Base-by-base conservation (phyloP, 2,329 filamentous ascomycete species). In the Berkeleyomyces rouxiae region DNA sequence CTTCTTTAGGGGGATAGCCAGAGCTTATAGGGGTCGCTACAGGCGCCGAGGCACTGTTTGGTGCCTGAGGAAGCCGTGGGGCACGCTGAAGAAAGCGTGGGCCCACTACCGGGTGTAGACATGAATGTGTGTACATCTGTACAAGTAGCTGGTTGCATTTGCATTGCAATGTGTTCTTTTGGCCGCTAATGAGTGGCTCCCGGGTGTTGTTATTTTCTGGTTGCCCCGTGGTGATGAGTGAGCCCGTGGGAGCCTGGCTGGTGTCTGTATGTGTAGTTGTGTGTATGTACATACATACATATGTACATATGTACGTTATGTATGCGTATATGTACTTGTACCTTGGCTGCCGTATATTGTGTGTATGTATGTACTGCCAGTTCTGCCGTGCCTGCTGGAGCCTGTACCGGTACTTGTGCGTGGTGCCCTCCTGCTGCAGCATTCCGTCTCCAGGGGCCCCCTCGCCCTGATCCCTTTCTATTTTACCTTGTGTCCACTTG, bases 401-500 rank as follows among this genome's bases (percentile, higher is more conserved):
- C 2, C 2, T 23, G 23, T 23, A 23, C 23, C 23, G 23, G 23
- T 23, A 23, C 23, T 23, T 44, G 42, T 44, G 7, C 2, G n/a
- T 44, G 42, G n/a, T 9, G 9, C n/a, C 3, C 42, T 44, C n/a
- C 3, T 44, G n/a, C n/a, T n/a, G 7, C n/a, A 9, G 9, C 9
- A n/a, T 2, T 3, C n/a, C 9, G 7, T 44, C 7, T 44, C 9
- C 42, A 44, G 9, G 42, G 42, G n/a, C 7, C n/a, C 23, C 23
- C 23, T 23, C 13, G 36, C 51, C 51, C 51, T 39, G 13, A 36
- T 36, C 49, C 51, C 40, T 58, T 58, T 13, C 31, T 58, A 42
- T 58, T 58, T 58, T 58, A 58, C 40, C 13, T 23, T 43, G 55
- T 58, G 23, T 58, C 37, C 40, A 58, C 55, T 55, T 55, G 51